Base-by-base conservation (phyloP, 1,139 yeast genomes). In the Yamadazyma epiphylla region DNA sequence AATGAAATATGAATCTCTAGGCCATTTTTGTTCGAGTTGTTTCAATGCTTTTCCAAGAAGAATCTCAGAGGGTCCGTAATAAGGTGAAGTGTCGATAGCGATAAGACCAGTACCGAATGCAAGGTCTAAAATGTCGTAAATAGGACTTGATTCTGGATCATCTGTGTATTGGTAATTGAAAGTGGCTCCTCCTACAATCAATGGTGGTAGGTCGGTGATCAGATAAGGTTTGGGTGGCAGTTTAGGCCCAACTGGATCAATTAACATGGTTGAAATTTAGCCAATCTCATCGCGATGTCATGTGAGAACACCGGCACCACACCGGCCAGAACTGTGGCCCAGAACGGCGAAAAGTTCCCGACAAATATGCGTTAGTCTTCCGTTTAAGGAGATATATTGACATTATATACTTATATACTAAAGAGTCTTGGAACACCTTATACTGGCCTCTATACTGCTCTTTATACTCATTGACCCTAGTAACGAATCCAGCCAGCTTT, bases 71-170 rank as follows among this genome's bases (percentile, higher is more conserved):
- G 88, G 88, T 0, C 96, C 97, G 50, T 89, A 89, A 56, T 86
- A 89, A 2, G 96, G 95, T 0, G 95, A 83, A 0, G 96, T 87
- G 51, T 91, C 97, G 25, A 89, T 63, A 2, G 95, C 94, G 30
- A 72, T 71, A 37, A 86, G 63, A 0, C 96, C 96, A 15, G 65
- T 53, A 14, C 63, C 58, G 45, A 87, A 80, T 0, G 91, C 94
- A 13, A 56, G 49, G 28, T 60, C 54, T 15, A 89, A 49, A 32
- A 89, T 72, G 1, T 71, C 76, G 4, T 60, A 62, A 9, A 80
- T 69, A 2, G 87, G 80, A 24, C 85, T 44, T 0, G 59, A 48
- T 29, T 63, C 63, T 0, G 95, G 95, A 42, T 81, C 68, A 10
- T 69, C 74, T 36, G 80, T 74, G 60, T 86, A 88, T 47, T 81